Evolutionary conservation across 345 rosid genomes (phyloP), one percentile per base, ranked within the genome.

Genomic region (Hevea brasiliensis): DNA sequence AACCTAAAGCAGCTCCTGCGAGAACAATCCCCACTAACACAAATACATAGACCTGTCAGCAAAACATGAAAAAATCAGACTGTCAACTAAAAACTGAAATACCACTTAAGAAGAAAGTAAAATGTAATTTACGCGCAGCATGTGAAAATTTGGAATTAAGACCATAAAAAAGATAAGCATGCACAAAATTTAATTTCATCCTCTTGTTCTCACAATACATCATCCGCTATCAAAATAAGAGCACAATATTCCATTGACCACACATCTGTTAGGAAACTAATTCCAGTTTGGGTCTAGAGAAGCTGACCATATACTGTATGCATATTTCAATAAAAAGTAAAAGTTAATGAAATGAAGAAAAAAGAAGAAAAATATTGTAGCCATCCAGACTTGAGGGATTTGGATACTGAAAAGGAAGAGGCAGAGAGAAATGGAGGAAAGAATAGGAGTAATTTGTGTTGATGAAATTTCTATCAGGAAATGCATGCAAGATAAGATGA

Each of bases 1-100:
- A 91, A 68, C 99, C 99, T 53, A 90, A 80, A 78, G 91, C 98
- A 83, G 99, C 99, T 80, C 99, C 99, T 0, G 96, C 72, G n/a
- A 92, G 80, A 68, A 83, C 72, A 76, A 89, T 82, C 74, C 91
- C 96, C 6, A 89, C 88, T 47, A 92, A 72, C 53, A 89, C 75
- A 59, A 91, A 83, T 48, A 95, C 44, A 23, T 85, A 88, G 40
- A 89, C 93, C 98, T 93, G 90, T 61, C 70, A 55, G 50, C 8
- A 63, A 61, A 79, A 77, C 7, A 70, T 61, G 26, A n/a, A 72
- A 53, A 58, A 15, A 42, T 26, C 27, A 48, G 44, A 65, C 3
- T 62, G 11, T 50, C 40, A 6, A 12, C 21, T 67, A 29, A 20
- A 12, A 51, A 12, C 26, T 37, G 40, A 24, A 50, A 48, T 24